Conservation (phyloP, 2,329 filamentous ascomycete genomes). For the Xylariaceae sp. region DNA sequence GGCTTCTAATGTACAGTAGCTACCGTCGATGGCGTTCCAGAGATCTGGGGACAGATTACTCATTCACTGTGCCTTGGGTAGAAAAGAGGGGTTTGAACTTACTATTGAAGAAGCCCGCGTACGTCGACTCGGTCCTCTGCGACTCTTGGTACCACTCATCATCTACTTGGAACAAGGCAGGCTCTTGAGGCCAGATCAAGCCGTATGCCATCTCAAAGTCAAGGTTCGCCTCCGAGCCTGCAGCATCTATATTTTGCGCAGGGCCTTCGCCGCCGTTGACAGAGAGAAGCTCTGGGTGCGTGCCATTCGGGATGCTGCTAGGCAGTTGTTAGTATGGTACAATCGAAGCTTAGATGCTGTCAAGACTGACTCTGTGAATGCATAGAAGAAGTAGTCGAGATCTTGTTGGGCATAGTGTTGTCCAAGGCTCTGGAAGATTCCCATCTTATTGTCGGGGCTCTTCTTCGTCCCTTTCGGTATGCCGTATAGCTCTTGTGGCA, state of each 20-base stretch:
- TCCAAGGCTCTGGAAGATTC: slow-evolving; percentile 39
- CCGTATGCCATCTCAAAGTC: slow-evolving; percentile 47
- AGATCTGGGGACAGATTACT: slow-evolving; percentile 32
- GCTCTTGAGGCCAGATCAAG: slow-evolving; percentile 49
- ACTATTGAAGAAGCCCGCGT: slow-evolving; percentile 32
- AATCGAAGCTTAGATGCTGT: neutral
- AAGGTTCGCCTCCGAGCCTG: slow-evolving; percentile 41
- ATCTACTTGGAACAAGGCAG: slow-evolving; percentile 44
- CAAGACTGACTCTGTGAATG: slow-evolving; percentile 24
- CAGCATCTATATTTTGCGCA: slow-evolving; percentile 19
- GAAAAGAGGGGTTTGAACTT: neutral
- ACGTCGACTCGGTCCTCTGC: slow-evolving; percentile 20
- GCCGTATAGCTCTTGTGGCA: slow-evolving; percentile 29
- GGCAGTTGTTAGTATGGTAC: slow-evolving; percentile 3
- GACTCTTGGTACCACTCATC: slow-evolving; percentile 38
- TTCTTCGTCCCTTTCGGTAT: slow-evolving; percentile 32
- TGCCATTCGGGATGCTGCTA: slow-evolving; percentile 35
- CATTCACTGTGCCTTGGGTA: neutral
- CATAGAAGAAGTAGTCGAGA: slow-evolving; percentile 35
- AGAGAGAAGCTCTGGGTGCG: slow-evolving; percentile 32
- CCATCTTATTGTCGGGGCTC: slow-evolving; percentile 35
- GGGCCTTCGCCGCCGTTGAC: slow-evolving; percentile 35
- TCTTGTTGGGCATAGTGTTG: slow-evolving; percentile 39
- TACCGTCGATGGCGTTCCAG: slow-evolving; percentile 49
- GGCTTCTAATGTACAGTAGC: slow-evolving; percentile 49